Percentiles rank a stretch among this genome's conserved stretches.
These are phyloP conservation scores for Aspergillus brasiliensis DNA, from an alignment of 2,329 filamentous ascomycete species.

Conservation along the genomic window DNA sequence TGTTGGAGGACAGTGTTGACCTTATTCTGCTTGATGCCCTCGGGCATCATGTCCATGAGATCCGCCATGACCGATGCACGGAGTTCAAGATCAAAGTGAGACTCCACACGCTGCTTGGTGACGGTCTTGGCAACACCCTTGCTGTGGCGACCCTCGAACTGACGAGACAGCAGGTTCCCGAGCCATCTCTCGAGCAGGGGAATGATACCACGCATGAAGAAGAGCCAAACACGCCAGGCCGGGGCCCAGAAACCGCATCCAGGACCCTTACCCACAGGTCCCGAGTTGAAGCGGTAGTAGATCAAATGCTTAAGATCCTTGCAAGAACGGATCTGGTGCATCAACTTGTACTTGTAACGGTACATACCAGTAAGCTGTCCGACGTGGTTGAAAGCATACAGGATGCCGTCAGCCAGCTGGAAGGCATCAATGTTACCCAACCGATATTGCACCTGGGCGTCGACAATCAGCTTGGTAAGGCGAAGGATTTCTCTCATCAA, in stretches of 20 bases:
- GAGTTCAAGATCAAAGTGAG: constrained; percentile 95
- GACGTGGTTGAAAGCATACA: constrained; percentile 99
- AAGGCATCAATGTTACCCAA: constrained; percentile 98
- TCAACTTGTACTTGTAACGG: constrained; percentile 99
- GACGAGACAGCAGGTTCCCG: constrained; percentile 91
- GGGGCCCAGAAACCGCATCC: constrained; percentile 99
- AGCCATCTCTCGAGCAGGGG: constrained; percentile 96
- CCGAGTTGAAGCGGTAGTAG: constrained; percentile 98
- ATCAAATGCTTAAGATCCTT: constrained; percentile 99
- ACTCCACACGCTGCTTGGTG: constrained; percentile 98
- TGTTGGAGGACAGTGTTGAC: constrained; percentile 97
- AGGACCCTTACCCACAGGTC: constrained; percentile 93
- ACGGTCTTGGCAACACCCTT: constrained; percentile 99
- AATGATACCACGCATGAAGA: constrained; percentile 99
- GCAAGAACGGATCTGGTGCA: constrained; percentile 99
- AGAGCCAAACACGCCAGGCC: constrained; percentile 97
- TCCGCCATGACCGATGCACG: constrained; percentile 98
- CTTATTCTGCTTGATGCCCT: constrained; percentile 99
- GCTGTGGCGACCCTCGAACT: constrained; percentile 97
- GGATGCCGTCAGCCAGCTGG: constrained; percentile 94
- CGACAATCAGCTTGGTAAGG: constrained; percentile 94
- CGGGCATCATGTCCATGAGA: constrained; percentile 99
- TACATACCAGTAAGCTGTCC: constrained; percentile 99
- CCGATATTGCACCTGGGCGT: constrained; percentile 96
- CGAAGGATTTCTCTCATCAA: constrained; percentile 97